Conservation (phyloP, 805 yeast species). For the Candida berthetii region DNA sequence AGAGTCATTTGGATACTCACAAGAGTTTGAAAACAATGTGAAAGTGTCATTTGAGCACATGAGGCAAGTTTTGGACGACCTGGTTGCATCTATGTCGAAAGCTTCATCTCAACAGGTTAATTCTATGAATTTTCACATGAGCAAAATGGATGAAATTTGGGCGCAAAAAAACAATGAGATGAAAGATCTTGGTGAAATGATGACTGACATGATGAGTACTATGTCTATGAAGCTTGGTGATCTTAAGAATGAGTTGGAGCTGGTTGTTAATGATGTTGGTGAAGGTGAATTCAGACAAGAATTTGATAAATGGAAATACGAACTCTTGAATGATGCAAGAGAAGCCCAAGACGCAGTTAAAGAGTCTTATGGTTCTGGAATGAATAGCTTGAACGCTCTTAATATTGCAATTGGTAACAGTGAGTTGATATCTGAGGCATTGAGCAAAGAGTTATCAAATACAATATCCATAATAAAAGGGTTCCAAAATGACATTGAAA, state of each 20-base stretch:
- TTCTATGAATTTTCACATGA: neutral
- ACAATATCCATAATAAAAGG: neutral
- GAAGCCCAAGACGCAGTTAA: neutral
- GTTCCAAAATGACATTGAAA: neutral
- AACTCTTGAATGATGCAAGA: neutral
- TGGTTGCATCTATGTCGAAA: neutral
- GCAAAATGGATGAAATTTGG: neutral
- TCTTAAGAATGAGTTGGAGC: neutral
- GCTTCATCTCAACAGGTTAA: neutral
- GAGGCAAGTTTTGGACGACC: conserved; percentile 13
- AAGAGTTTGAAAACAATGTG: conserved; percentile 17
- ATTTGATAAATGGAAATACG: neutral
- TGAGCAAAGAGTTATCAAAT: neutral
- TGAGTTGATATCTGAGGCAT: neutral
- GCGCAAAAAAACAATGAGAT: neutral
- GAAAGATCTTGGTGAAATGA: neutral
- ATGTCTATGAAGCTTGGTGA: neutral
- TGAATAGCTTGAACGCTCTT: neutral
- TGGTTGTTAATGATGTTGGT: neutral
- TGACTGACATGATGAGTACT: neutral
- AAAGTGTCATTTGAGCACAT: conserved; percentile 22
- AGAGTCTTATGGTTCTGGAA: neutral
- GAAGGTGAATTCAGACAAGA: neutral
- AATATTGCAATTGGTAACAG: neutral
- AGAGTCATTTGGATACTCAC: conserved; percentile 11